Conservation (phyloP, 2,329 filamentous ascomycete genomes). For the Sclerotinia subarctica region DNA sequence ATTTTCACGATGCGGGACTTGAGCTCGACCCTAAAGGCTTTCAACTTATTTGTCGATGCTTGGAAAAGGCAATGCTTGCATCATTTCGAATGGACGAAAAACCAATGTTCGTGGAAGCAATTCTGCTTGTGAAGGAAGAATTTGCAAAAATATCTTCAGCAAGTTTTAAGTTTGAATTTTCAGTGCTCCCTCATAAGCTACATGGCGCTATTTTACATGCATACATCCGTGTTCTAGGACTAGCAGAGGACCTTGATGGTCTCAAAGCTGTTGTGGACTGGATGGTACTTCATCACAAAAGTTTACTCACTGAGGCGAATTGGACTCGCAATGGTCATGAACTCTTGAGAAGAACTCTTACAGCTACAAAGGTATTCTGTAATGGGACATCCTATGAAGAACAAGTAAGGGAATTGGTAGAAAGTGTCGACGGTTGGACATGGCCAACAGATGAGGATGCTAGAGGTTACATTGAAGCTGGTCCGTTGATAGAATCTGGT, state of each 20-base stretch:
- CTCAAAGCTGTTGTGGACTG: conserved; percentile 58
- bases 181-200: conserved; percentile 44
- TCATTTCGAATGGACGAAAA: conserved; percentile 9
- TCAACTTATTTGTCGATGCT: conserved; percentile 30
- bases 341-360: conserved; percentile 28
- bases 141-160: conserved; percentile 34
- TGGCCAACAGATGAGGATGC: conserved; percentile 35
- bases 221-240: conserved; percentile 62
- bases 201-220: conserved; percentile 50
- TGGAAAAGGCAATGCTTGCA: conserved; percentile 33
- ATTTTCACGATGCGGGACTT: conserved; percentile 33
- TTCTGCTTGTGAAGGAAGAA: conserved; percentile 36
- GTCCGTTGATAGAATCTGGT: background rate
- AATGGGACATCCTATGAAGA: conserved; percentile 23
- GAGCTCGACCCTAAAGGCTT: conserved; percentile 36
- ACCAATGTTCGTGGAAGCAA: conserved; percentile 26
- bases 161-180: conserved; percentile 23
- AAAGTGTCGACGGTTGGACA: conserved; percentile 29
- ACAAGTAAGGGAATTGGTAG: conserved; percentile 28
- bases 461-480: conserved; percentile 8
- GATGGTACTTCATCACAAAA: conserved; percentile 51
- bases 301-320: conserved; percentile 25
- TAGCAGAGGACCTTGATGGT: conserved; percentile 55
- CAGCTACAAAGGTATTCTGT: conserved; percentile 30
- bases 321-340: conserved; percentile 27